A percentile compares a stretch with the other conserved stretches of the same genome.
phyloP scores from a whole-genome alignment of 208 protist genomes.

The Porcisia deanei region DNA sequence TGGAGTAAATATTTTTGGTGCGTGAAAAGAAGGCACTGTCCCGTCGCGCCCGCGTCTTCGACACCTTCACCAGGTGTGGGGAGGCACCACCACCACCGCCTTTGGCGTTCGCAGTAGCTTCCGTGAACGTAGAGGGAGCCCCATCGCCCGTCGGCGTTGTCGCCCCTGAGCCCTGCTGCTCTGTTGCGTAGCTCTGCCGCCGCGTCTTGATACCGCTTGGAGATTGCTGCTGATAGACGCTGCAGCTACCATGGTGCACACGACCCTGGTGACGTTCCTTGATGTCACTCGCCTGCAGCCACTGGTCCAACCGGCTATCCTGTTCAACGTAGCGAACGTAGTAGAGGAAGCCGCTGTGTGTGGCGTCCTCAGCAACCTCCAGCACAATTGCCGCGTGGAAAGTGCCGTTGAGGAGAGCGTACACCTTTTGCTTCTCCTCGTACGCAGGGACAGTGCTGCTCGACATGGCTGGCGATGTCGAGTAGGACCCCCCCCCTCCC shows the following conservation, averaged over 20 bases:
- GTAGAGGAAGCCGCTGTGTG: conserved; percentile 57
- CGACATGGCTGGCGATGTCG: conserved; percentile 12
- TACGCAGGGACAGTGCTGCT: conserved; percentile 34
- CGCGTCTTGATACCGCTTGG: conserved; percentile 65
- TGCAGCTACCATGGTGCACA: conserved; percentile 32
- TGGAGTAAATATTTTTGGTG: conserved; percentile 96
- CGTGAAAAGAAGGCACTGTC: conserved; percentile 90
- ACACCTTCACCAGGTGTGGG: conserved; percentile 64
- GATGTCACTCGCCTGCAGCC: conserved; percentile 74
- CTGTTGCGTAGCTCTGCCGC: conserved; percentile 46
- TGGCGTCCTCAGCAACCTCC: conserved; percentile 66
- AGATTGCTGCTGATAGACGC: conserved; percentile 27
- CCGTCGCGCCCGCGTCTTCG: conserved; percentile 66
- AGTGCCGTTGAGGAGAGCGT: conserved; percentile 75
- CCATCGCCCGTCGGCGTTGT: conserved; percentile 9
- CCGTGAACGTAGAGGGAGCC: neutral
- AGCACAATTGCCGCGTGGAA: conserved; percentile 77
- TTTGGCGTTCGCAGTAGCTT: conserved; percentile 43
- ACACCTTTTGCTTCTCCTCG: conserved; percentile 83
- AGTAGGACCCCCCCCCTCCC: neutral
- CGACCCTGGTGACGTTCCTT: conserved; percentile 70
- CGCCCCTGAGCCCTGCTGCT: conserved; percentile 17
- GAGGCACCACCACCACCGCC: conserved; percentile 27
- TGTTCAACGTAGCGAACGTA: conserved; percentile 91
- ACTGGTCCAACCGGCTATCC: conserved; percentile 88